phyloP scores from a whole-genome alignment of 2,329 filamentous ascomycete species.

The Neoascochyta sp. region DNA sequence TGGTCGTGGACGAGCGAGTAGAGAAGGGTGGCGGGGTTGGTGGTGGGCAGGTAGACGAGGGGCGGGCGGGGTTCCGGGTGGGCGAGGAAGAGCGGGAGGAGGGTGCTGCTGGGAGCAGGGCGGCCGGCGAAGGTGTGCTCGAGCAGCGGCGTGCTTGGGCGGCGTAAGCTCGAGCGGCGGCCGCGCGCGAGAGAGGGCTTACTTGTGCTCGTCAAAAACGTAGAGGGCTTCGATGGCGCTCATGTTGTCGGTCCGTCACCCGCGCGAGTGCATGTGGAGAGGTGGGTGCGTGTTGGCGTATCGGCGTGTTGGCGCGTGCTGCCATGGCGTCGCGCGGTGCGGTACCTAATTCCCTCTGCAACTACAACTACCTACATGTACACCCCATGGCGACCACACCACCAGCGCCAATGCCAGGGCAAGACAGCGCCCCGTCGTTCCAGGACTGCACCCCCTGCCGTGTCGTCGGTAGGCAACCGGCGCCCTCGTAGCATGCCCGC shows the following conservation, averaged over 20 bases:
- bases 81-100: slow-evolving; percentile 83
- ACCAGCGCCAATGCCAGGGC: too few relatives aligned
- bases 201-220: slow-evolving; percentile 96
- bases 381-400: too few relatives aligned
- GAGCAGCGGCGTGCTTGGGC: slow-evolving; percentile 71
- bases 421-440: slow-evolving; percentile 32
- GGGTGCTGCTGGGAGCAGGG: slow-evolving; percentile 68
- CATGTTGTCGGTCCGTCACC: slow-evolving; percentile 36
- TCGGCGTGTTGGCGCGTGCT: too few relatives aligned
- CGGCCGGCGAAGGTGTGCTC: slow-evolving; percentile 84
- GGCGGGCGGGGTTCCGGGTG: slow-evolving; percentile 78
- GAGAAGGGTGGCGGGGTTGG: slow-evolving; percentile 79
- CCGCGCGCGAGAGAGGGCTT: slow-evolving; percentile 27
- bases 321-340: too few relatives aligned
- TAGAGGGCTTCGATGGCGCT: slow-evolving; percentile 90
- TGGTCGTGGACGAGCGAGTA: slow-evolving; percentile 87
- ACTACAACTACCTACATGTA: too few relatives aligned
- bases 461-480: slow-evolving; percentile 57
- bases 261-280: slow-evolving; percentile 16
- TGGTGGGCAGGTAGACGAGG: slow-evolving; percentile 77
- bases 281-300: slow-evolving; percentile 1
- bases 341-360: too few relatives aligned
- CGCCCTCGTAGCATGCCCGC: neutral
- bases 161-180: slow-evolving; percentile 7
- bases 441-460: slow-evolving; percentile 69